Base-by-base conservation (phyloP, 768 basidiomycete species). In the Mycena pura region DNA sequence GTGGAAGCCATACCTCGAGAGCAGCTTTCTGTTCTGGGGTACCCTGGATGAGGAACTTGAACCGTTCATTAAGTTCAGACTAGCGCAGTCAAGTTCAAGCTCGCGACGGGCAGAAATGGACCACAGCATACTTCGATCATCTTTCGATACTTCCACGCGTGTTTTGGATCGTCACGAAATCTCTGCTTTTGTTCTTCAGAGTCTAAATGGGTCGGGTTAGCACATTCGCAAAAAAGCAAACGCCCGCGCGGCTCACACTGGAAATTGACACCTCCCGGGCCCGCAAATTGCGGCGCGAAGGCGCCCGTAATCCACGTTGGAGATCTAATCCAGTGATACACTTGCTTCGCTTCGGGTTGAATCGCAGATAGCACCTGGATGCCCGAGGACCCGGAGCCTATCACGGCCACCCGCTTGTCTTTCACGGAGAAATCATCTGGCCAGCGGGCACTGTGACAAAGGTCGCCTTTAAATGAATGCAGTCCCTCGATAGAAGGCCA, bases 401-500 rank as follows among this genome's bases (percentile, higher is more conserved):
- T 78, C 17, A 82, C 75, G 3, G 79, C 81, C 7, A 82, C 76
- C 3, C 51, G 68, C 68, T 80, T 82, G 47, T 69, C 71, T 73
- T 77, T 82, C 24, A 73, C 66, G 32, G 76, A 70, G 11, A 74
- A 73, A 19, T 72, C 73, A 5, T 76, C 75, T 47, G 76, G 78
- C 79, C 83, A 84, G 0, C 74, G 65, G 0, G 84, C 84, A 4
- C 80, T 80, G 66, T 87, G 85, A 2, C 80, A 70, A 36, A 84
- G 66, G 44, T 68, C 72, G n/a, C 85, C 85, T 66, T 78, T 77
- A 72, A 81, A 87, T 11, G 73, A 70, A 38, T 78, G 65, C 19
- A 84, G 57, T 5, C 83, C 84, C 6, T 72, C 70, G 41, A 85
- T 85, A 10, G 80, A 72, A 1, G 84, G 85, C 85, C 83, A 85